Percentiles rank a stretch among this genome's conserved stretches.
These are phyloP conservation scores for Cyclospora cayetanensis DNA, from an alignment of 169 alveolate genomes.

Conservation along the genomic window DNA sequence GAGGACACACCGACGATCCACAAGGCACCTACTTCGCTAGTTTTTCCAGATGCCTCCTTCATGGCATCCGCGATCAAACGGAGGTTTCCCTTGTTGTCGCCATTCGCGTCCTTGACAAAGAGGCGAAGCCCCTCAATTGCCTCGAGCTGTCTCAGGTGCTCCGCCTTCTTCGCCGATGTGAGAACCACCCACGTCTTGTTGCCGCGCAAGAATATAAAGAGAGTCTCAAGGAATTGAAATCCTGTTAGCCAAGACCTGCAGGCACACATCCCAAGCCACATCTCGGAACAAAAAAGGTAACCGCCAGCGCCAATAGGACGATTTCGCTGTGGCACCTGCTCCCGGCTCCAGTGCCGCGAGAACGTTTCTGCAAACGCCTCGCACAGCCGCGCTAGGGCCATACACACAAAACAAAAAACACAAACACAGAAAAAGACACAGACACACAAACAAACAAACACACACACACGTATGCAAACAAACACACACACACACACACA, in stretches of 20 bases:
- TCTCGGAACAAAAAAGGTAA: background rate
- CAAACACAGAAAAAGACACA: background rate
- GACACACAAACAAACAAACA: background rate
- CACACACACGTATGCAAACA: no score
- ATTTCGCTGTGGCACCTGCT: no score
- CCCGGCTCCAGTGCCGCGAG: no score
- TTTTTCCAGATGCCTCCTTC: background rate
- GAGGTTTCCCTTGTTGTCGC: background rate
- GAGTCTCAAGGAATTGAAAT: slow-evolving; percentile 90
- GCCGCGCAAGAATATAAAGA: slow-evolving; percentile 82
- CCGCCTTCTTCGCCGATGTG: slow-evolving; percentile 88
- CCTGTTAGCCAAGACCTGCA: slow-evolving; percentile 90
- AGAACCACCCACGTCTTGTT: slow-evolving; percentile 82
- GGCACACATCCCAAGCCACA: background rate
- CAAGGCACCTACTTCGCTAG: background rate
- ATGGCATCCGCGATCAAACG: background rate
- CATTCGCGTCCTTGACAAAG: background rate
- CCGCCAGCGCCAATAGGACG: background rate
- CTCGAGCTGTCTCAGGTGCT: slow-evolving; percentile 53
- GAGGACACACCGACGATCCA: no score
- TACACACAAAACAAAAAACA: background rate
- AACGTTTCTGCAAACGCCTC: background rate
- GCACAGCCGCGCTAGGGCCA: background rate
- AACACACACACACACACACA: background rate
- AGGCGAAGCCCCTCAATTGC: background rate